Evolutionary conservation across 1,284 basidiomycete genomes (phyloP).

Genomic region (Ustilago curta): DNA sequence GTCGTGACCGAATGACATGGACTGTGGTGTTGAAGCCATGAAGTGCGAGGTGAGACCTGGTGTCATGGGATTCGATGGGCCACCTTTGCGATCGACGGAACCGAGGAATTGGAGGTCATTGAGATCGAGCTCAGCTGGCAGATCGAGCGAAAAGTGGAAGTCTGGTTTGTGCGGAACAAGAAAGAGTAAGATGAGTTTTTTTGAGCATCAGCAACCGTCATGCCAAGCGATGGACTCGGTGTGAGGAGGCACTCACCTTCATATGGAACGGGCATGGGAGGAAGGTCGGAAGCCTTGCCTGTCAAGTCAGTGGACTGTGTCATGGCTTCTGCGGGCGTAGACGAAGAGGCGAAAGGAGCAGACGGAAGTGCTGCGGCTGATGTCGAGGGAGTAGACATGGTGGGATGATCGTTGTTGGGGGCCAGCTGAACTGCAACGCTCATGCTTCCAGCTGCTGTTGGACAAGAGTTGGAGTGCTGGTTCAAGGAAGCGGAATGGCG

Average conservation of each 20-base stretch:
- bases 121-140: slow-evolving; percentile 55
- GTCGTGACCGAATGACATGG: slow-evolving; percentile 32
- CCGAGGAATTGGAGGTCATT: slow-evolving; percentile 55
- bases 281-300: slow-evolving; percentile 50
- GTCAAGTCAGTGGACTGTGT: slow-evolving; percentile 4
- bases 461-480: background rate
- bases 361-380: slow-evolving; percentile 10
- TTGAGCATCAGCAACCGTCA: background rate
- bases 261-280: slow-evolving; percentile 63
- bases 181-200: background rate
- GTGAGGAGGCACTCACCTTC: slow-evolving; percentile 42
- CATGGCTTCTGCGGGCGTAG: slow-evolving; percentile 25
- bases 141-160: slow-evolving; percentile 61
- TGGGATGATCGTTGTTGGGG: slow-evolving; percentile 25
- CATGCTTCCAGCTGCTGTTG: slow-evolving; percentile 26
- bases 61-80: slow-evolving; percentile 51
- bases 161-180: slow-evolving; percentile 24
- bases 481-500: background rate
- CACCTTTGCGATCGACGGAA: slow-evolving; percentile 45
- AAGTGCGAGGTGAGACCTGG: slow-evolving; percentile 49
- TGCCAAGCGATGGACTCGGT: background rate
- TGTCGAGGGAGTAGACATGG: slow-evolving; percentile 26
- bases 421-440: slow-evolving; percentile 50
- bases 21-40: slow-evolving; percentile 41
- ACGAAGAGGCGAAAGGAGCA: slow-evolving; percentile 14